Evolutionary conservation across 495 filamentous ascomycete species (phyloP).

Genomic region (Xylaria scruposa): DNA sequence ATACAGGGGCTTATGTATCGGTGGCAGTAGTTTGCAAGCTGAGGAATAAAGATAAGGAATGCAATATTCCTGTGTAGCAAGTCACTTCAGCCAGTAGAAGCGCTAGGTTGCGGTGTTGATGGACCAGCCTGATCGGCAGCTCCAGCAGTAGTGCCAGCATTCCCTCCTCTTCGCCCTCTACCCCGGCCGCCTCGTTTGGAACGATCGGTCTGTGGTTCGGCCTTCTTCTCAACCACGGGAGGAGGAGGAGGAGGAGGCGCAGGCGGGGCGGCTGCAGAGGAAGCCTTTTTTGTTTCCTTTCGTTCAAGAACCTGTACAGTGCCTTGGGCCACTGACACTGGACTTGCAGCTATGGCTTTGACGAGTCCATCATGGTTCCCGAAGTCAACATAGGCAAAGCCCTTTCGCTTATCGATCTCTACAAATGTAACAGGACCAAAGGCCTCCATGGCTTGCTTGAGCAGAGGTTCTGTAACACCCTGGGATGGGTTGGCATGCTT

Average conservation of each 20-base stretch:
- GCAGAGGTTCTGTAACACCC: slow-evolving; percentile 80
- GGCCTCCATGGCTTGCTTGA: slow-evolving; percentile 71
- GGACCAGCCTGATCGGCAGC: slow-evolving; percentile 17
- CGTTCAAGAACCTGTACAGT: slow-evolving; percentile 85
- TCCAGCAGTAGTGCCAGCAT: slow-evolving; percentile 7
- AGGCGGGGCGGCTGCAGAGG: slow-evolving; percentile 11
- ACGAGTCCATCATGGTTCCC: slow-evolving; percentile 69
- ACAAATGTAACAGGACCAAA: slow-evolving; percentile 77
- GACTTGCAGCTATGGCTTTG: slow-evolving; percentile 81
- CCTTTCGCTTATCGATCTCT: slow-evolving; percentile 91
- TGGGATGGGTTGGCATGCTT: slow-evolving; percentile 93
- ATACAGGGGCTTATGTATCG: background rate
- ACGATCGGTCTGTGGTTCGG: slow-evolving; percentile 26
- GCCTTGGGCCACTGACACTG: slow-evolving; percentile 79
- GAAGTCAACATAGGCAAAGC: slow-evolving; percentile 91
- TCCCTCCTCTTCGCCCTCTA: slow-evolving; percentile 23
- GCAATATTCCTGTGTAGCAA: background rate
- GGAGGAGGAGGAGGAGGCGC: slow-evolving; percentile 4
- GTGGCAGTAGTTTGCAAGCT: background rate
- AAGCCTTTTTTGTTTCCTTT: slow-evolving; percentile 60
- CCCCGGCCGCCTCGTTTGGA: slow-evolving; percentile 26
- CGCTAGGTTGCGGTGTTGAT: slow-evolving; percentile 7
- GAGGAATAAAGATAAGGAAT: background rate
- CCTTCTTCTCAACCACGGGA: slow-evolving; percentile 20
- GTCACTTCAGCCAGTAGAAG: slow-evolving; percentile 20